A percentile compares a stretch with the other conserved stretches of the same genome.
Evolutionary conservation across 2,329 filamentous ascomycete genomes (phyloP).

Genomic region (Stachybotrys chlorohalonatus): DNA sequence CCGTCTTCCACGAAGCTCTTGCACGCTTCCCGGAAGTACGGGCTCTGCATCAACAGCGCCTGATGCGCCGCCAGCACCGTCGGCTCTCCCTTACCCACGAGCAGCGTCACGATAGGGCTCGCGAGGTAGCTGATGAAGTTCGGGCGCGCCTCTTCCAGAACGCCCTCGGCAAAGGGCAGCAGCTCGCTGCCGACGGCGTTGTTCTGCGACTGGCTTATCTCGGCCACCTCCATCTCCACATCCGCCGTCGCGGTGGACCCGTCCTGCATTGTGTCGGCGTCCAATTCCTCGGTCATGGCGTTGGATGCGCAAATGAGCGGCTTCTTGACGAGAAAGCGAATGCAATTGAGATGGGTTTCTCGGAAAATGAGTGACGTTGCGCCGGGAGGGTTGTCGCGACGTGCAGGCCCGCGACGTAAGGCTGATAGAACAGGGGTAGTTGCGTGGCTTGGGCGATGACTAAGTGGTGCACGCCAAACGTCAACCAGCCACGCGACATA

Average conservation of each 20-base stretch:
- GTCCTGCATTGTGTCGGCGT: constrained; percentile 8
- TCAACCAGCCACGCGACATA: no score
- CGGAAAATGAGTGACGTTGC: no score
- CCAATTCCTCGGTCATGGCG: constrained; percentile 20
- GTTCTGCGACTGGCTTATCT: constrained; percentile 19
- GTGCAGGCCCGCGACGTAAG: no score
- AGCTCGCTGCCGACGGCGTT: constrained; percentile 20
- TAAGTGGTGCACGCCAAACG: no score
- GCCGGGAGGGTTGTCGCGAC: no score
- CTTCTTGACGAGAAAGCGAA: not conserved
- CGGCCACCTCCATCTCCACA: constrained; percentile 28
- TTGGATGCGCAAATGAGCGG: constrained; percentile 6
- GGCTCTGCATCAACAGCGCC: constrained; percentile 62
- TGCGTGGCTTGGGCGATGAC: no score
- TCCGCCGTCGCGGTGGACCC: constrained; percentile 17
- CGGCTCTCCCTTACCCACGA: constrained; percentile 54
- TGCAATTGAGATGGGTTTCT: not conserved
- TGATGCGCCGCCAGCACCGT: constrained; percentile 72
- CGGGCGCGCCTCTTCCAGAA: constrained; percentile 21
- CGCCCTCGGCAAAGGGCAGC: constrained; percentile 28
- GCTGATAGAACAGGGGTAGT: no score
- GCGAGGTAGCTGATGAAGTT: constrained; percentile 52
- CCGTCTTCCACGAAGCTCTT: constrained; percentile 51
- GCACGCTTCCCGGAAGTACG: constrained; percentile 60
- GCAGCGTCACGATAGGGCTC: constrained; percentile 59